phyloP scores from a whole-genome alignment of 176 grass and related monocot genomes.

The Typha latifolia region DNA sequence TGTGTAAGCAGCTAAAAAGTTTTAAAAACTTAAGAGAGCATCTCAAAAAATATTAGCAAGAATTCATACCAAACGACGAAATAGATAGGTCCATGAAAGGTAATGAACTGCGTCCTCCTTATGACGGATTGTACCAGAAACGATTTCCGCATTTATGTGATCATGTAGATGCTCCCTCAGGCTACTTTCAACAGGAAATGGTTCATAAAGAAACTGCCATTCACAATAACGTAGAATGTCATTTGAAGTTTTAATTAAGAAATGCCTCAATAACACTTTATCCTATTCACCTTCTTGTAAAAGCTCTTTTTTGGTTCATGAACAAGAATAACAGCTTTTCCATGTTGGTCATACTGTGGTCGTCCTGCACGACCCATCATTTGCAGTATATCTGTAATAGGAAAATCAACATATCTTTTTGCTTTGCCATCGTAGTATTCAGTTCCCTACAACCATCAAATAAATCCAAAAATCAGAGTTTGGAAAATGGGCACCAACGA shows the following conservation, averaged over 20 bases:
- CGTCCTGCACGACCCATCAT: constrained; percentile 99
- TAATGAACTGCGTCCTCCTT: constrained; percentile 97
- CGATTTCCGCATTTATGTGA: constrained; percentile 98
- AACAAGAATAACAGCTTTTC: constrained; percentile 98
- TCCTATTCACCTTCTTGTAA: constrained; percentile 75
- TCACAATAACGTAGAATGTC: constrained; percentile 15
- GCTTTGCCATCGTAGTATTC: constrained; percentile 96
- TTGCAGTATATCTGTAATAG: constrained; percentile 97
- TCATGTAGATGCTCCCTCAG: constrained; percentile 88
- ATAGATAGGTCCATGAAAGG: constrained; percentile 96
- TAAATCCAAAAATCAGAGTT: background rate
- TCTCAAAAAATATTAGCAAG: background rate
- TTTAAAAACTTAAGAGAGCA: background rate
- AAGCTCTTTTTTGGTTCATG: constrained; percentile 99
- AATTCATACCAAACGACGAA: constrained; percentile 76
- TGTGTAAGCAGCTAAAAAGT: background rate
- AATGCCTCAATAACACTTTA: constrained; percentile 19
- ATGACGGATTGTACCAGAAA: constrained; percentile 82
- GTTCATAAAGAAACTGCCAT: constrained; percentile 93
- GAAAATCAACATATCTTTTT: constrained; percentile 95
- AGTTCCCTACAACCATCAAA: constrained; percentile 53
- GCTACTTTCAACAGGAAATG: constrained; percentile 96
- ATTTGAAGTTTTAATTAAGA: constrained; percentile 26
- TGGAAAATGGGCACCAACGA: background rate
- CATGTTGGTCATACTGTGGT: constrained; percentile 95